Base-by-base conservation (phyloP, 805 yeast genomes). In the Starmerella apicola region DNA sequence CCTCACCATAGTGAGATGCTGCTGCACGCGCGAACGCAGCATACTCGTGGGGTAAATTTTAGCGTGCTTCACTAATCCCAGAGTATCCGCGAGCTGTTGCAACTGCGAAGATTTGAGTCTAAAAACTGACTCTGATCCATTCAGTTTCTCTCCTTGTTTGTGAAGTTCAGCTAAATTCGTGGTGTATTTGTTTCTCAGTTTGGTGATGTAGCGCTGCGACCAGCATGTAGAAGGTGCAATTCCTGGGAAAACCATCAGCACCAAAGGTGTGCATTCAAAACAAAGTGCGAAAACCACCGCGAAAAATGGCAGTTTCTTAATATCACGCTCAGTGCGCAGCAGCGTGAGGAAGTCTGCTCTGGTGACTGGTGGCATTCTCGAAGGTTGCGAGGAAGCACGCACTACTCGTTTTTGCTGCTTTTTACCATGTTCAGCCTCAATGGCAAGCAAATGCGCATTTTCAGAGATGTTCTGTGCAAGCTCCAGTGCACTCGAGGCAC, bases 151-250 rank as follows among this genome's bases (percentile, higher is more conserved):
- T 27, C 17, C n/a, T 6, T 13, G 22, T 17, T 19, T 16, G 1
- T 17, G 42, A 29, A 45, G 32, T 18, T 19, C 22, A 15, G 16
- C 29, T 3, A 26, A 39, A 18, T 18, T 5, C 18, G 15, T 8
- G 10, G 25, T 4, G 42, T 40, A 45, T 8, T 9, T 19, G 10
- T 21, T 33, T n/a, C 29, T 15, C 10, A 49, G 41, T 17, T 34
- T 40, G 2, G 20, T 7, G 27, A 38, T 27, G 32, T 28, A 44
- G 5, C 37, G 12, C 16, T 13, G 36, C 2, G 52, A 43, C 33
- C 36, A 51, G 56, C 83, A 77, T 0, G 81, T 77, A 44, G 67
- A 68, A 0, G 83, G 85, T 3, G 78, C 66, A 12, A 77, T 49
- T 30, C 65, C 65, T 0, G 85, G 84, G 35, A 75, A 58, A 1